These are phyloP conservation scores for Daucus carota DNA, from an alignment of 129 eudicot species.

Conservation along the genomic window DNA sequence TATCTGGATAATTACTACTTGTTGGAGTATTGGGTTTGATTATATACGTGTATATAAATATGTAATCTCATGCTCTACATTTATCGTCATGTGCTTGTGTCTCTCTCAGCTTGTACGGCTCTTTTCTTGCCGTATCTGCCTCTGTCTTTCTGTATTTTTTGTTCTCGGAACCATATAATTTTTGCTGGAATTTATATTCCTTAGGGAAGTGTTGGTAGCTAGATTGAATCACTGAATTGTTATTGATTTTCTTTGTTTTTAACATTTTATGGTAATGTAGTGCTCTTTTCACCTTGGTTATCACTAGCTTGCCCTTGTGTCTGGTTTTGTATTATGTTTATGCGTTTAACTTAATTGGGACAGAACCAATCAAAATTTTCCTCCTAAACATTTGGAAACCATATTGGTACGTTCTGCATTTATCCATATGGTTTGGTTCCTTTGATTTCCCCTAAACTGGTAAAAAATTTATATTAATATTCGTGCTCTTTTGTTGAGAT, in stretches of 20 bases:
- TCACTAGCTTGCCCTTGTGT: not conserved
- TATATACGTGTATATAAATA: not conserved
- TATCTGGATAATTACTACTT: not conserved
- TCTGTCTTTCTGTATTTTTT: not conserved
- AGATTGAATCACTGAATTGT: not conserved
- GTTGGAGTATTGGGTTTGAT: not conserved
- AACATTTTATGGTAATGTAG: not conserved
- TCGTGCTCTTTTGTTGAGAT: too few species aligned
- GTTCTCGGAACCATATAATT: not conserved
- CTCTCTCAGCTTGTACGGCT: not conserved
- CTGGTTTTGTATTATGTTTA: not conserved
- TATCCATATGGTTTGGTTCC: not conserved
- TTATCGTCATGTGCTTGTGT: not conserved
- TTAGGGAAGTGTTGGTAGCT: not conserved
- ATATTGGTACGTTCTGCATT: not conserved
- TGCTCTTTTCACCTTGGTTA: not conserved
- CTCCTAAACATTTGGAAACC: not conserved
- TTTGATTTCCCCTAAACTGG: not conserved
- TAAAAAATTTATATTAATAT: not conserved
- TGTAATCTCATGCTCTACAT: not conserved
- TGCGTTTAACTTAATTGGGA: not conserved
- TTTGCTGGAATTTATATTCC: not conserved
- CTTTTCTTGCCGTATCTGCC: not conserved
- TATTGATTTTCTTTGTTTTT: not conserved
- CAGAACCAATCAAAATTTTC: not conserved